Conservation (phyloP, 306 rosid genomes). For the Rosa persica region DNA sequence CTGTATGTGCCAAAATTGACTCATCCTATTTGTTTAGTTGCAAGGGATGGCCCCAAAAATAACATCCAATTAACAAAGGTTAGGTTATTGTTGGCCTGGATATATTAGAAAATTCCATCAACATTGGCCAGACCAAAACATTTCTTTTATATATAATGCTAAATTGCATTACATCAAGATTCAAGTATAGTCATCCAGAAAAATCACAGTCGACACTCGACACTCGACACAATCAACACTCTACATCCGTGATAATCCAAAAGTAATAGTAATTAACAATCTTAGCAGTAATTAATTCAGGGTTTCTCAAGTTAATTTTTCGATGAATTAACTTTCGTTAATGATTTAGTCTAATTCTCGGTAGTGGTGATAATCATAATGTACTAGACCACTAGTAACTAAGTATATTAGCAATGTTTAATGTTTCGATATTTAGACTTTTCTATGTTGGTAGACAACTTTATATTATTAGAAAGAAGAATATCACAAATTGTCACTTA, state of each 20-base stretch:
- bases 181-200: background rate
- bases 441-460: too few species aligned
- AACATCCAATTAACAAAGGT: background rate
- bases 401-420: background rate
- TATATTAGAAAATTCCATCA: background rate
- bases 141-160: background rate
- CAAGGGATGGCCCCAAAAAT: background rate
- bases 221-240: background rate
- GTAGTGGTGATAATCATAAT: background rate
- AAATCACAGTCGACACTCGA: background rate
- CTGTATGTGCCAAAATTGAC: slow-evolving; percentile 1
- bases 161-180: background rate
- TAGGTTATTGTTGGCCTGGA: background rate
- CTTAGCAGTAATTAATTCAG: background rate
- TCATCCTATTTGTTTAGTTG: background rate
- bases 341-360: background rate
- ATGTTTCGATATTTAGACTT: background rate
- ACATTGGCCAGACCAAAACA: background rate
- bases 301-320: background rate
- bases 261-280: background rate
- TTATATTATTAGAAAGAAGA: too few species aligned
- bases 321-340: background rate
- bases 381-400: background rate
- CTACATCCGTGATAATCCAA: background rate
- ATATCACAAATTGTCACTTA: too few species aligned